phyloP scores from a whole-genome alignment of 108 stramenopile species.

The Pseudonitzschia multistriata region DNA sequence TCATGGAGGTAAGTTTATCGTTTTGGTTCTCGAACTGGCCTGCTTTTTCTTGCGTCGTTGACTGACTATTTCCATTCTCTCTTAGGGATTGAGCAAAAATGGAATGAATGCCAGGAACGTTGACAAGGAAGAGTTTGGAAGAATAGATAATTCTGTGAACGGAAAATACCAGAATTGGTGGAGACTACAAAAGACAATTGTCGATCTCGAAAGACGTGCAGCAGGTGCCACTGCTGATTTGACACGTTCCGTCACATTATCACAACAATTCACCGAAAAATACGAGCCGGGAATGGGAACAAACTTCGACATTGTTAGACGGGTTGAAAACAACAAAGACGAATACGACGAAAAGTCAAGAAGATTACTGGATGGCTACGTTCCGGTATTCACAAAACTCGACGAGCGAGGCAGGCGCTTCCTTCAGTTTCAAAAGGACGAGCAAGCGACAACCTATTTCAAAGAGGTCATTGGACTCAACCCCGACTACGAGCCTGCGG shows the following conservation, averaged over 20 bases:
- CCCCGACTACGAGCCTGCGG: neutral
- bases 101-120: neutral
- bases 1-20: neutral
- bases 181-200: slow-evolving; percentile 2
- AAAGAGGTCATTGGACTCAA: neutral
- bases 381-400: neutral
- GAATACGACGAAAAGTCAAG: neutral
- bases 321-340: neutral
- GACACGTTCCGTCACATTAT: neutral
- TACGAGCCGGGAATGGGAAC: neutral
- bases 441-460: neutral
- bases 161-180: neutral
- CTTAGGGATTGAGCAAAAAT: neutral
- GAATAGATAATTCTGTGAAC: neutral
- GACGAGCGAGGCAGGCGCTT: neutral
- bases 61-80: neutral
- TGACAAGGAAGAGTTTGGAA: neutral
- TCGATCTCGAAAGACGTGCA: neutral
- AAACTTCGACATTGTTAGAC: slow-evolving; percentile 4
- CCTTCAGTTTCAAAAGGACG: neutral
- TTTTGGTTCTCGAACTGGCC: slow-evolving; percentile 1
- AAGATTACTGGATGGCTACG: neutral
- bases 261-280: neutral
- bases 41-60: neutral
- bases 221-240: neutral